Conservation (phyloP, 1,139 yeast genomes). For the Scheffersomyces titani region DNA sequence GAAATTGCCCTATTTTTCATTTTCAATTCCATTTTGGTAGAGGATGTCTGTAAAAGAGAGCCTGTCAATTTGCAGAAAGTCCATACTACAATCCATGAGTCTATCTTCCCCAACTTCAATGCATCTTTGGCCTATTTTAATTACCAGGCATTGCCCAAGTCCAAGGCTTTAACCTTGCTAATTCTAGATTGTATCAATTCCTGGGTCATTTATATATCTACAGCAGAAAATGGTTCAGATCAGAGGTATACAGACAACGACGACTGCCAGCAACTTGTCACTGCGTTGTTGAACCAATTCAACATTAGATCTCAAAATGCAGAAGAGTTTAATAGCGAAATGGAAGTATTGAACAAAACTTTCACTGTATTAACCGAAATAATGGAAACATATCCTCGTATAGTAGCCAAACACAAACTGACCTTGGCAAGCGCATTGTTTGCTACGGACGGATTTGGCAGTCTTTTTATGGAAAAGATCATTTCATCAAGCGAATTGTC, state of each 20-base stretch:
- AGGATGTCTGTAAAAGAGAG: slow-evolving; percentile 50
- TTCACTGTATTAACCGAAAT: slow-evolving; percentile 45
- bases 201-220: slow-evolving; percentile 35
- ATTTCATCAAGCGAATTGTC: slow-evolving; percentile 19
- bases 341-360: slow-evolving; percentile 28
- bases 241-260: slow-evolving; percentile 30
- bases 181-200: slow-evolving; percentile 34
- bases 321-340: slow-evolving; percentile 2
- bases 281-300: not conserved
- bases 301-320: not conserved
- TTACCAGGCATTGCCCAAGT: not conserved
- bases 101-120: slow-evolving; percentile 9
- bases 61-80: slow-evolving; percentile 10
- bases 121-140: not conserved
- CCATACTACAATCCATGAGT: slow-evolving; percentile 11
- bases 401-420: slow-evolving; percentile 30
- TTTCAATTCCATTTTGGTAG: slow-evolving; percentile 50
- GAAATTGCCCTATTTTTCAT: slow-evolving; percentile 12
- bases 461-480: slow-evolving; percentile 25
- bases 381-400: slow-evolving; percentile 46
- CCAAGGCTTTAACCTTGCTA: slow-evolving; percentile 15
- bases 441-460: slow-evolving; percentile 41
- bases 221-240: slow-evolving; percentile 37
- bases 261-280: slow-evolving; percentile 1
- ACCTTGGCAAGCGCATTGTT: slow-evolving; percentile 32